Evolutionary conservation across 805 yeast species (phyloP), one percentile per base, ranked within the genome.

Genomic region (Hanseniaspora clermontiae): DNA sequence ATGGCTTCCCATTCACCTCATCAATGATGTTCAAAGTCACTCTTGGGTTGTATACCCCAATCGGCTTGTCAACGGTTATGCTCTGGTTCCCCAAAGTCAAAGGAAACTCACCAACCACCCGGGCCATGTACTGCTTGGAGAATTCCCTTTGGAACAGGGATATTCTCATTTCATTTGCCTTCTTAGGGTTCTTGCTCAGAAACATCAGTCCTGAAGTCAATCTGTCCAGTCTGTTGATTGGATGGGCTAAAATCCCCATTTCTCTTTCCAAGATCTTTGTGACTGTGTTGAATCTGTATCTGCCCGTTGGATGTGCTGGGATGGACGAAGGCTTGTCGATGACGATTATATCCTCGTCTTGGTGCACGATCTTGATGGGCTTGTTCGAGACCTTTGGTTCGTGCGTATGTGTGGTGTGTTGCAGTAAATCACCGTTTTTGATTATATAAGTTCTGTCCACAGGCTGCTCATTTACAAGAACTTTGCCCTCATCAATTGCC

Each of bases 301-400:
- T 71, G 0, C 97, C 98, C 0, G 96, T 84, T 3, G 98, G 97
- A 67, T 93, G 98, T 0, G 87, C 95, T 0, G 98, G 97, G 2
- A 93, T 77, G 0, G 98, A 97, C 4, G 93, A 78, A 0, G 98
- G 98, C 61, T 93, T 93, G 67, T 91, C 95, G 24, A 93, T 83
- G 3, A 86, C 95, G 5, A 93, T 74, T 24, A 88, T 66, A 51
- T 84, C 78, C 8, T 83, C 88, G 66, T 87, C 83, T 63, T 89
- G 87, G 65, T 75, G 76, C 0, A 90, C 84, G 27, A 87, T 79
- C 55, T 77, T 75, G 50, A 88, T 81, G 0, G 78, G 77, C 46
- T 73, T 64, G 57, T 70, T 58, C 55, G 84, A 69, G 2, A 90
- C 90, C 0, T 95, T 80, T 1, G 97, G 96, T 65, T 93, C 98